Evolutionary conservation across 345 rosid species (phyloP).

Genomic region (Camelina hispida): DNA sequence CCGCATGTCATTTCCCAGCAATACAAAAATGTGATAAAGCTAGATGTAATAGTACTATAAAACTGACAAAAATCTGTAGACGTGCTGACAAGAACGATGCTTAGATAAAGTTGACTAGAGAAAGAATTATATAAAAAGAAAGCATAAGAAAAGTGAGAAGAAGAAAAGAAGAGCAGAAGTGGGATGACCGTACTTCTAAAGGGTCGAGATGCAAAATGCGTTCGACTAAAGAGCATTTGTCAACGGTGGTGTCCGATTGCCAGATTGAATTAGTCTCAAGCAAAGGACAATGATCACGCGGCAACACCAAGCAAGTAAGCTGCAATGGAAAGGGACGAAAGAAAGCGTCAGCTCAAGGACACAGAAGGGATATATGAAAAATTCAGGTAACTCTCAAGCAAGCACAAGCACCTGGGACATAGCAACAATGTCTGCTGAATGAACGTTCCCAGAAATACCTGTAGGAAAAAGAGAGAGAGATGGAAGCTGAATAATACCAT

Average conservation of each 20-base stretch:
- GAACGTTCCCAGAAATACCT: slow-evolving; percentile 62
- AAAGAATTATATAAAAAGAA: background rate
- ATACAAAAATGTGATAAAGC: background rate
- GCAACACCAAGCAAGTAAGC: slow-evolving; percentile 85
- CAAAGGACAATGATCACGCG: slow-evolving; percentile 61
- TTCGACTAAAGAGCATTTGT: slow-evolving; percentile 71
- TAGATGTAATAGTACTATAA: too few species aligned
- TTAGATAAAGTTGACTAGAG: slow-evolving; percentile 1
- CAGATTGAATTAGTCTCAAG: slow-evolving; percentile 85
- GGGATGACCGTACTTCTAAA: slow-evolving; percentile 63
- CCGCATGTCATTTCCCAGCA: background rate
- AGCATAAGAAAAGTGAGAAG: slow-evolving; percentile 15
- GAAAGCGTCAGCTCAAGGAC: slow-evolving; percentile 4
- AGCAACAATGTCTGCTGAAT: slow-evolving; percentile 77
- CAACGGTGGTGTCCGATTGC: slow-evolving; percentile 71
- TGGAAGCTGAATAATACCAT: background rate
- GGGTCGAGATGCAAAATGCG: slow-evolving; percentile 86
- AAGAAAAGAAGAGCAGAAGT: background rate
- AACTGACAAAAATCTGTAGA: too few species aligned
- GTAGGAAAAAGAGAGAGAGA: slow-evolving; percentile 22
- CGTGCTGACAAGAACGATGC: slow-evolving; percentile 5
- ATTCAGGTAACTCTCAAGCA: background rate
- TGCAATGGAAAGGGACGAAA: slow-evolving; percentile 42
- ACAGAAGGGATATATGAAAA: background rate
- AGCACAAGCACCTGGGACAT: slow-evolving; percentile 62